Conservation (phyloP, 73 alveolate genomes). For the Paramecium biaurelia region DNA sequence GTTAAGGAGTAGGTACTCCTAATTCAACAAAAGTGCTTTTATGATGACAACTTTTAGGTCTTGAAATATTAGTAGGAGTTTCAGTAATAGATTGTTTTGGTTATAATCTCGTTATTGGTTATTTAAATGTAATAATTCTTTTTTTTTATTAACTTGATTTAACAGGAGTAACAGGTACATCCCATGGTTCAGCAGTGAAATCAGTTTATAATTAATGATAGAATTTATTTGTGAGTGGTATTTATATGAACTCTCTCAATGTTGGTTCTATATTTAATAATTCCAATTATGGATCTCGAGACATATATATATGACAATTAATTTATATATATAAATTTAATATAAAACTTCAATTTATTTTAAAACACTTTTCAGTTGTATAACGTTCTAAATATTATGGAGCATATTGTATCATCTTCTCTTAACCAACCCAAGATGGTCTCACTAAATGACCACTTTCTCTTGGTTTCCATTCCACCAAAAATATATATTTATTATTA, state of each 20-base stretch:
- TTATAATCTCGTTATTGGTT: not conserved
- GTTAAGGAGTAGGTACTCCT: not conserved
- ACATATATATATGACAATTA: not conserved
- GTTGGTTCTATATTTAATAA: not conserved
- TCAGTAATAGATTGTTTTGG: not conserved
- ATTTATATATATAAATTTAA: not conserved
- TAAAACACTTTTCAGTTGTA: not conserved
- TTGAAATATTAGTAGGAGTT: not conserved
- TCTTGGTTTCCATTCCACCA: not conserved
- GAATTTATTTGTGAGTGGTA: not conserved
- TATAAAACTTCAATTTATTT: not conserved
- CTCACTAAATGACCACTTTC: not conserved
- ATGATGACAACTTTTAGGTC: constrained; percentile 21
- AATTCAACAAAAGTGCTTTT: not conserved
- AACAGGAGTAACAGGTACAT: not conserved
- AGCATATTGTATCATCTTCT: not conserved
- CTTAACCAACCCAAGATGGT: not conserved
- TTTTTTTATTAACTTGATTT: not conserved
- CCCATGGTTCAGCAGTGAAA: constrained; percentile 13
- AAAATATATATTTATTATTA: not conserved
- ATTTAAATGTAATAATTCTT: not conserved
- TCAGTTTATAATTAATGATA: not conserved
- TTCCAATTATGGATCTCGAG: constrained; percentile 15
- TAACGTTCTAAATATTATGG: not conserved
- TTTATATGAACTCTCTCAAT: not conserved